phyloP scores from a whole-genome alignment of 257 asterid species.

The Ilex aquifolium region DNA sequence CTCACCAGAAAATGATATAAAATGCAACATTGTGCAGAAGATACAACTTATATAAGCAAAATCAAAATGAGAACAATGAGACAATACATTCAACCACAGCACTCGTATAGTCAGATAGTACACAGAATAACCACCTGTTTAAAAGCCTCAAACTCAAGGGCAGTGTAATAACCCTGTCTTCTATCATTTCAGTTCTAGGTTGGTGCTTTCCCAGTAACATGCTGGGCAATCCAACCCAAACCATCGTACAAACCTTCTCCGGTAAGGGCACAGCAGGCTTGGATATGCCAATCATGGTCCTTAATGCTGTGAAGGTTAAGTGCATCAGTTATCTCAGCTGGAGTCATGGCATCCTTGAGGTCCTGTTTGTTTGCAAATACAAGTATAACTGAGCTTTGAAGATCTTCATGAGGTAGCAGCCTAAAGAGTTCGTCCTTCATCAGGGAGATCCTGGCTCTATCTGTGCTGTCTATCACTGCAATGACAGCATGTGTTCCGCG shows the following conservation, averaged over 20 bases:
- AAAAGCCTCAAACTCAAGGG: too few species aligned
- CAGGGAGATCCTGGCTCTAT: slow-evolving; percentile 80
- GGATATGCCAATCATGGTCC: slow-evolving; percentile 99
- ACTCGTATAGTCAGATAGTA: too few species aligned
- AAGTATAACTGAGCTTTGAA: slow-evolving; percentile 73
- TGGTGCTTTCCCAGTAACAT: slow-evolving; percentile 72
- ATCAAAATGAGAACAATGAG: too few species aligned
- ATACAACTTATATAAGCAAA: too few species aligned
- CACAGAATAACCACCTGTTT: too few species aligned
- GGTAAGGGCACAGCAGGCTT: slow-evolving; percentile 88
- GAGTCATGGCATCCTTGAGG: slow-evolving; percentile 96
- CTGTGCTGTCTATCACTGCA: slow-evolving; percentile 91
- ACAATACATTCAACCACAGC: too few species aligned
- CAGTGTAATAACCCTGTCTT: too few species aligned
- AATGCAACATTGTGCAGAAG: too few species aligned
- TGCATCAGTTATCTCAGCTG: slow-evolving; percentile 95
- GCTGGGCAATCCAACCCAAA: slow-evolving; percentile 94
- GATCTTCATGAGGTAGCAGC: slow-evolving; percentile 88
- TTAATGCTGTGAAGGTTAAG: slow-evolving; percentile 91
- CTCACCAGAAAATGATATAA: too few species aligned
- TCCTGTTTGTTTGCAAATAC: slow-evolving; percentile 96
- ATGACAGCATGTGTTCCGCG: slow-evolving; percentile 94
- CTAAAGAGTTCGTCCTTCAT: slow-evolving; percentile 87
- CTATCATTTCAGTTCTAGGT: slow-evolving; percentile 31
- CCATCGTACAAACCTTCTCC: slow-evolving; percentile 97